These are phyloP conservation scores for Hypocrella siamensis DNA, from an alignment of 2,329 filamentous ascomycete genomes.

Conservation along the genomic window DNA sequence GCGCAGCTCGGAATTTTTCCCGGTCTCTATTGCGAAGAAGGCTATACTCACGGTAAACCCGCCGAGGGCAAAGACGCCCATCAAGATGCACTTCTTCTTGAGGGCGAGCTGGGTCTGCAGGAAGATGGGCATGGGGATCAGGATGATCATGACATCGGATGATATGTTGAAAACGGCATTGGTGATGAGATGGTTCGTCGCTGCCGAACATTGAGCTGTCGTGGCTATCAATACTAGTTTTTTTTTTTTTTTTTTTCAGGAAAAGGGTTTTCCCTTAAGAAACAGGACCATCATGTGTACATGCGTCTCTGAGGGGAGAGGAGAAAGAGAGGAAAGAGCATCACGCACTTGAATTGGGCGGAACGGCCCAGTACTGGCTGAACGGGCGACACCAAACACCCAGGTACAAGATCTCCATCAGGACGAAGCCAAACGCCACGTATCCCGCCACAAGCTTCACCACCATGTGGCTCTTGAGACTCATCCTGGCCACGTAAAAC, in stretches of 20 bases:
- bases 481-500: slow-evolving; percentile 20
- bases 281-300: too few species aligned
- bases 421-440: slow-evolving; percentile 26
- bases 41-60: slow-evolving; percentile 25
- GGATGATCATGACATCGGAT: slow-evolving; percentile 43
- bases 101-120: slow-evolving; percentile 29
- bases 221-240: too few species aligned
- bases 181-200: slow-evolving; percentile 40
- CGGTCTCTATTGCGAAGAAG: not conserved
- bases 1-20: too few species aligned
- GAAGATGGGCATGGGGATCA: slow-evolving; percentile 39
- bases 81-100: slow-evolving; percentile 37
- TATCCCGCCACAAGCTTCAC: slow-evolving; percentile 35
- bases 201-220: slow-evolving; percentile 40
- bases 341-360: slow-evolving; percentile 27
- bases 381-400: slow-evolving; percentile 42
- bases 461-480: slow-evolving; percentile 26
- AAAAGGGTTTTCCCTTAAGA: too few species aligned
- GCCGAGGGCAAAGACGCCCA: slow-evolving; percentile 27
- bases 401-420: slow-evolving; percentile 33
- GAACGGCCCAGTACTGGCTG: slow-evolving; percentile 39
- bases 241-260: too few species aligned
- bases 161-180: slow-evolving; percentile 44
- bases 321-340: not conserved
- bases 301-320: too few species aligned